Evolutionary conservation across 441 rosid species (phyloP), one percentile per base, ranked within the genome.

Genomic region (Arabidopsis lyrata): DNA sequence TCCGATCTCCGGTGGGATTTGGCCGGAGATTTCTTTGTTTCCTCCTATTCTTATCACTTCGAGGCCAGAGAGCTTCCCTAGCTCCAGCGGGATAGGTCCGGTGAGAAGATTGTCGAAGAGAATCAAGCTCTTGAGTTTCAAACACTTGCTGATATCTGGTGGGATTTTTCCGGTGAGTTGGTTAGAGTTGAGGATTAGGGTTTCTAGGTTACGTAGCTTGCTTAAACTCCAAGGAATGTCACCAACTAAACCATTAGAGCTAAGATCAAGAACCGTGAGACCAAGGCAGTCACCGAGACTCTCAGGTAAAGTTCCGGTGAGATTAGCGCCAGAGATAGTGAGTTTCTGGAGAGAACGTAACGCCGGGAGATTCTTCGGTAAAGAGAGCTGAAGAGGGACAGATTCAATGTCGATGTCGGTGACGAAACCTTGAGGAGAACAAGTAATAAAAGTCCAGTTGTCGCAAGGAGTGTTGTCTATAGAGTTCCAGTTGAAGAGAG

Each of bases 151-250:
- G 48, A 95, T 64, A 72, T 86, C 97, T 38, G 75, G 83, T 38
- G 97, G 97, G 81, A 95, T 89, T 77, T 82, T 86, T 14, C 98
- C 99, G 2, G 96, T 84, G 71, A 95, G 82, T 80, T 84, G 88
- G 70, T 95, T 95, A 1, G 99, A 92, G 86, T 86, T 88, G 65
- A 95, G 77, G 70, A 73, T 81, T 85, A 95, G 81, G 66, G 81
- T 72, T 76, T 85, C 81, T 13, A 94, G 89, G 61, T 80, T 73
- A 18, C 53, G 74, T 16, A 94, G 95, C 69, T 69, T 70, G 35
- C 89, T 86, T 31, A 94, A 74, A 54, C 76, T 80, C 16, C 81
- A 68, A 63, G 99, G 99, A 63, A 92, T 83, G 9, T 75, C 67
- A 12, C 97, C 97, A 9, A 82, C 83, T 44, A 94, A 82, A 72